Evolutionary conservation across 1,139 yeast genomes (phyloP), one percentile per base, ranked within the genome.

Genomic region (Sugiyamaella japonica): DNA sequence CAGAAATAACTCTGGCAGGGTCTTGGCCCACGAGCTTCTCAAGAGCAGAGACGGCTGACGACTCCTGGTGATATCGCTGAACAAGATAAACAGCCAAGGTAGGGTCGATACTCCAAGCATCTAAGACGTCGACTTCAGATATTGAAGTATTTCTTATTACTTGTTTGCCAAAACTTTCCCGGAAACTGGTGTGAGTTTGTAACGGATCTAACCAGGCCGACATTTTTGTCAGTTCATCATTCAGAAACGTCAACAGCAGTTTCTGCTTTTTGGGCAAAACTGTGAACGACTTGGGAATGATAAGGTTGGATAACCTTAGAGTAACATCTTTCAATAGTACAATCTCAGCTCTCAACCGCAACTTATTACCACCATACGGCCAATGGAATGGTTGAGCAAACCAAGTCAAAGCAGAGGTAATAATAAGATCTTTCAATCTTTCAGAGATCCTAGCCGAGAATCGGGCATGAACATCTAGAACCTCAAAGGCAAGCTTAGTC

Each of bases 341-440:
- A 61, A 80, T 77, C 64, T 90, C 97, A 2, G 90, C 82, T 61
- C 83, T 83, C 48, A 85, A 82, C 66, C 84, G 84, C 61, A 89
- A 72, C 46, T 81, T 76, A 67, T 91, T 89, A 10, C 91, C 86
- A 1, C 98, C 98, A 72, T 79, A 90, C 8, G 99, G 97, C 75
- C 86, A 86, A 15, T 79, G 76, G 2, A 82, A 76, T 23, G 81
- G 76, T 53, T 76, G 79, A 38, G 77, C 77, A 70, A 90, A 93
- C 97, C 98, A 91, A 3, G 86, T 76, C 52, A 93, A 76, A 0
- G 86, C 80, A 12, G 90, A 91, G 55, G 81, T 81, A 38, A 87
- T 71, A 20, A 89, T 77, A 9, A 79, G 72, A 44, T 76, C 74
- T 0, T 83, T 78, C 60, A 88, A 71, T 2, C 71, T 62, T 23